Base-by-base conservation (phyloP, 208 protist genomes). In the Leishmania turanica region DNA sequence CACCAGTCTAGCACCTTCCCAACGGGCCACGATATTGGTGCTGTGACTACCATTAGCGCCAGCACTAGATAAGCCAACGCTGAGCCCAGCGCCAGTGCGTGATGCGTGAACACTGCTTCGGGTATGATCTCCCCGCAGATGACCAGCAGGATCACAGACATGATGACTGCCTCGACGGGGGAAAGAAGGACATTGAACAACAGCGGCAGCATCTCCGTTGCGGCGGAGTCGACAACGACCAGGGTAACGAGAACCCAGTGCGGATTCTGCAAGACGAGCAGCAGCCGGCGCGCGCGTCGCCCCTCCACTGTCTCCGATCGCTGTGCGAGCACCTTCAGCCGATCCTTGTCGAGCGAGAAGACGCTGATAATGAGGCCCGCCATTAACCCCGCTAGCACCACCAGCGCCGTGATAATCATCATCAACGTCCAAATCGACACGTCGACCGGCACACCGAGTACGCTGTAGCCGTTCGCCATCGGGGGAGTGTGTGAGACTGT, bases 41-140 rank as follows among this genome's bases (percentile, higher is more conserved):
- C 83, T 11, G 84, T 95, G 9, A 91, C 27, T 62, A 87, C 85
- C 89, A 96, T 95, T 11, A 95, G 70, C 13, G 82, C 81, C 24
- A 85, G 75, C 21, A 96, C 84, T 40, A 92, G 75, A 27, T 88
- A 88, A 3, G 87, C 83, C 58, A 96, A 70, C 5, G 84, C 75
- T 37, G 89, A 89, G 34, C 87, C 76, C 0, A 95, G 68, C 37
- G 81, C 77, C 34, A 96, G 78, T 31, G 88, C 86, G 74, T 95
- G 81, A 54, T 89, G 90, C 77, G 91, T 90, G 79, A 94, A 95
- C 21, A 93, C 37, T 3, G 91, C 90, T 78, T 96, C 90, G 2
- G 93, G 93, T 17, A 96, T 90, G 37, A 96, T 93, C 82, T 96
- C 93, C 31, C 91, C 84, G 66, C 92, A 95, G 7, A 95, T 49